Conservation (phyloP, 805 yeast species). For the Candida maltosa region DNA sequence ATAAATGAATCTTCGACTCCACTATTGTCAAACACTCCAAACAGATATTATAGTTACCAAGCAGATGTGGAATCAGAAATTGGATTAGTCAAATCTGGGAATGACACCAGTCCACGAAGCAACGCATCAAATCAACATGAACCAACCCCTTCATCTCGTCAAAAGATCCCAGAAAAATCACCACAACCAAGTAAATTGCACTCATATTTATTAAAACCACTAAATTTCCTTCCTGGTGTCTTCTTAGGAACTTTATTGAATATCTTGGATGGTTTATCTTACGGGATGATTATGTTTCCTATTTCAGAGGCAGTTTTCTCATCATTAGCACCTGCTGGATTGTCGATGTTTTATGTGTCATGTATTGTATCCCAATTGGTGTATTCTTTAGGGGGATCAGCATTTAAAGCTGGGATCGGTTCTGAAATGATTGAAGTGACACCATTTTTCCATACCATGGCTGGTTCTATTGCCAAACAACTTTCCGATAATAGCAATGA, state of each 20-base stretch:
- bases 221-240: conserved; percentile 69
- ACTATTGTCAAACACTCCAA: conserved; percentile 3
- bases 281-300: conserved; percentile 98
- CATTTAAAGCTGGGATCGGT: conserved; percentile 88
- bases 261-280: conserved; percentile 88
- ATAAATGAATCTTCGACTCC: conserved; percentile 6
- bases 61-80: conserved; percentile 6
- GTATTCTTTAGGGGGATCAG: conserved; percentile 86
- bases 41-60: conserved; percentile 3
- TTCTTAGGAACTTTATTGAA: conserved; percentile 81
- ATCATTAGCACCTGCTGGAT: conserved; percentile 79
- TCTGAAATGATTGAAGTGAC: conserved; percentile 99
- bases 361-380: conserved; percentile 87
- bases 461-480: conserved; percentile 57
- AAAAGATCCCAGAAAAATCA: background rate
- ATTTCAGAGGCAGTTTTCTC: conserved; percentile 76
- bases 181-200: conserved; percentile 14
- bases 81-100: background rate
- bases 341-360: conserved; percentile 91
- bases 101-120: background rate
- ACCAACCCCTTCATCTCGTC: background rate
- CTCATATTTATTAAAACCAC: conserved; percentile 30
- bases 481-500: conserved; percentile 50
- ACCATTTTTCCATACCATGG: conserved; percentile 96
- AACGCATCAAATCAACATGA: background rate